phyloP scores from a whole-genome alignment of 805 yeast genomes.

The Torulaspora delbrueckii region DNA sequence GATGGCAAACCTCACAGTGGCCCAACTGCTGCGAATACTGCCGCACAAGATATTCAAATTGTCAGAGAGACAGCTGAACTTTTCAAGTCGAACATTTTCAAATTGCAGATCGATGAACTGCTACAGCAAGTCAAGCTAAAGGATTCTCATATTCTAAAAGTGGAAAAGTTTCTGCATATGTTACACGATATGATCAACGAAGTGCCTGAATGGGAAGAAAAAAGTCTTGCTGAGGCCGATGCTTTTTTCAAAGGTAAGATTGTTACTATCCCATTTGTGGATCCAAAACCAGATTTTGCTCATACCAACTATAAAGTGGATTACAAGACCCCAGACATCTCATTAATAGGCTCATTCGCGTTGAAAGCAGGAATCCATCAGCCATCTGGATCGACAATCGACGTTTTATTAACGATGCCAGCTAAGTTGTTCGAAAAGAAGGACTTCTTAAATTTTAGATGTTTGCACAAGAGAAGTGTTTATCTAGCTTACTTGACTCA shows the following conservation, averaged over 20 bases:
- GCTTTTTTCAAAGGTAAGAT: conserved; percentile 46
- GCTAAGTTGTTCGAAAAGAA: conserved; percentile 66
- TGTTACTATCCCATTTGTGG: conserved; percentile 77
- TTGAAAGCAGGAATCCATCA: conserved; percentile 71
- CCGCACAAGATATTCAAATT: conserved; percentile 78
- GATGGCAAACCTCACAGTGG: conserved; percentile 4
- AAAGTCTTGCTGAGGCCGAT: conserved; percentile 57
- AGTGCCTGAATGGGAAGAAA: conserved; percentile 52
- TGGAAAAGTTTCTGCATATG: conserved; percentile 73
- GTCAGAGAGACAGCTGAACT: conserved; percentile 93
- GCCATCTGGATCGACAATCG: conserved; percentile 64
- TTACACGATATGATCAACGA: conserved; percentile 62
- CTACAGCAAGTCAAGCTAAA: conserved; percentile 73
- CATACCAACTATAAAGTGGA: conserved; percentile 67
- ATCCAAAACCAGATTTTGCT: conserved; percentile 66
- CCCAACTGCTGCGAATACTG: conserved; percentile 12
- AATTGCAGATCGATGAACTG: conserved; percentile 88
- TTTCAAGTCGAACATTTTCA: conserved; percentile 92
- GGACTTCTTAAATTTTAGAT: conserved; percentile 86
- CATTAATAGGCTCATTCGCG: conserved; percentile 86
- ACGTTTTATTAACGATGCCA: conserved; percentile 82
- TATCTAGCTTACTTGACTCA: conserved; percentile 77
- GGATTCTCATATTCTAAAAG: conserved; percentile 56
- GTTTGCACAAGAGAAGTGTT: conserved; percentile 83
- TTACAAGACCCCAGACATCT: conserved; percentile 65